A percentile compares a stretch with the other conserved stretches of the same genome.
phyloP scores from a whole-genome alignment of 2,329 filamentous ascomycete genomes.

The Botrytis elliptica region DNA sequence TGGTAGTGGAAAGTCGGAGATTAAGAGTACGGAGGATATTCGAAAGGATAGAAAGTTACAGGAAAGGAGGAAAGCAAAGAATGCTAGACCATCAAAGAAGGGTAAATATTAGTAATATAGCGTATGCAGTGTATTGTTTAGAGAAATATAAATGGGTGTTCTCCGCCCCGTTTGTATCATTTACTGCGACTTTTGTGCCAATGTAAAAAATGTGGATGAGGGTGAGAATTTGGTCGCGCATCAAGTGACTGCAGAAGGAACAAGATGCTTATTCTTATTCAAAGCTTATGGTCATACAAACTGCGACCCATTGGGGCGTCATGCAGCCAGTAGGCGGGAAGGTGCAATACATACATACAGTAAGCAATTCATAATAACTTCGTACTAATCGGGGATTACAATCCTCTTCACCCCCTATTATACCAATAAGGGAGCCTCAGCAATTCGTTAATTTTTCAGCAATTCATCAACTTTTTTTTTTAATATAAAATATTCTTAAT shows the following conservation, averaged over 20 bases:
- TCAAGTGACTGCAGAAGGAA: not conserved
- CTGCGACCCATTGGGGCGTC: not conserved
- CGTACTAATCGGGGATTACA: too few relatives aligned
- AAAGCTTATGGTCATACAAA: not conserved
- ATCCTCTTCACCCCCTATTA: too few relatives aligned
- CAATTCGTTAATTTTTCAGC: too few relatives aligned
- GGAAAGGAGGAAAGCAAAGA: slow-evolving; percentile 81
- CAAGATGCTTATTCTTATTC: not conserved
- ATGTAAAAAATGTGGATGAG: not conserved
- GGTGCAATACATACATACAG: not conserved
- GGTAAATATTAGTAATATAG: slow-evolving; percentile 24
- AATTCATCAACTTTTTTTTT: too few relatives aligned
- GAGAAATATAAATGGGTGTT: slow-evolving; percentile 23
- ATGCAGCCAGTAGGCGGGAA: not conserved
- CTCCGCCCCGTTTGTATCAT: not conserved
- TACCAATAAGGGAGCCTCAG: too few relatives aligned
- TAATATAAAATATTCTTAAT: too few relatives aligned
- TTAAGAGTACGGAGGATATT: slow-evolving; percentile 81
- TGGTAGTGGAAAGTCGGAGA: slow-evolving; percentile 70
- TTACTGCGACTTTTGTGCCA: not conserved
- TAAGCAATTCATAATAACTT: not conserved
- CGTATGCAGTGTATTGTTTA: slow-evolving; percentile 14
- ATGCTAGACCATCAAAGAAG: slow-evolving; percentile 74
- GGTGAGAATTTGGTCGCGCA: not conserved
- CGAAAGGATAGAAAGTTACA: slow-evolving; percentile 75